These are phyloP conservation scores for Pichia sp. DNA, from an alignment of 1,139 yeast genomes.

Conservation along the genomic window DNA sequence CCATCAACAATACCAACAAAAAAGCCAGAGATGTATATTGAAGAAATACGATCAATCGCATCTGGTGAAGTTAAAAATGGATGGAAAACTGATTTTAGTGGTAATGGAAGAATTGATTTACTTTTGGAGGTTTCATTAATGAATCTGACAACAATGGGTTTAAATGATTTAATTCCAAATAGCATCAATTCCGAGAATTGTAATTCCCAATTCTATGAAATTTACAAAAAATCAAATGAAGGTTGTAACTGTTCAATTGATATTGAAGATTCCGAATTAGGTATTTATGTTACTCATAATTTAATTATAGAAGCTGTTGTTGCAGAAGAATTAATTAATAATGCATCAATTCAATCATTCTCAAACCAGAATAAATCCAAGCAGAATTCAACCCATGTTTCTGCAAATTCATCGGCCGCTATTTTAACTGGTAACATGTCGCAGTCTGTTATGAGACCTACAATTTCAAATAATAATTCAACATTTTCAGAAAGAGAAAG, in stretches of 20 bases:
- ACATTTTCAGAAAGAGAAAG: background rate
- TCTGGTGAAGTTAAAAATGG: conserved; percentile 82
- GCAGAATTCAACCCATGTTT: conserved; percentile 2
- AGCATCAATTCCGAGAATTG: conserved; percentile 37
- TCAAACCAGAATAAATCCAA: conserved; percentile 10
- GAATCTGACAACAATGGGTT: conserved; percentile 50
- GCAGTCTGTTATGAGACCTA: conserved; percentile 8
- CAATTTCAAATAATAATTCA: background rate
- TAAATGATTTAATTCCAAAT: conserved; percentile 41
- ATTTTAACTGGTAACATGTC: conserved; percentile 12
- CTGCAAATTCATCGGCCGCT: conserved; percentile 8
- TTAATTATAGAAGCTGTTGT: conserved; percentile 83
- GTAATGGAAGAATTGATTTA: conserved; percentile 68
- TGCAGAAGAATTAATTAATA: conserved; percentile 72
- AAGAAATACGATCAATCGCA: conserved; percentile 65
- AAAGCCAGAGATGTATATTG: conserved; percentile 47
- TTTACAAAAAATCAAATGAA: conserved; percentile 19
- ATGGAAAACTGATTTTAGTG: conserved; percentile 88
- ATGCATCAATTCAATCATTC: conserved; percentile 9
- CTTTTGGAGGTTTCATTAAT: conserved; percentile 61
- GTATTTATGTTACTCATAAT: conserved; percentile 67
- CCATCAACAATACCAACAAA: conserved; percentile 15
- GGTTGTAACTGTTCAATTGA: conserved; percentile 70
- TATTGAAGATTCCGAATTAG: conserved; percentile 73
- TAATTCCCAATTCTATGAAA: conserved; percentile 24